Evolutionary conservation across 2,329 filamentous ascomycete species (phyloP), one percentile per base, ranked within the genome.

Genomic region (Harringtonia lauricola): DNA sequence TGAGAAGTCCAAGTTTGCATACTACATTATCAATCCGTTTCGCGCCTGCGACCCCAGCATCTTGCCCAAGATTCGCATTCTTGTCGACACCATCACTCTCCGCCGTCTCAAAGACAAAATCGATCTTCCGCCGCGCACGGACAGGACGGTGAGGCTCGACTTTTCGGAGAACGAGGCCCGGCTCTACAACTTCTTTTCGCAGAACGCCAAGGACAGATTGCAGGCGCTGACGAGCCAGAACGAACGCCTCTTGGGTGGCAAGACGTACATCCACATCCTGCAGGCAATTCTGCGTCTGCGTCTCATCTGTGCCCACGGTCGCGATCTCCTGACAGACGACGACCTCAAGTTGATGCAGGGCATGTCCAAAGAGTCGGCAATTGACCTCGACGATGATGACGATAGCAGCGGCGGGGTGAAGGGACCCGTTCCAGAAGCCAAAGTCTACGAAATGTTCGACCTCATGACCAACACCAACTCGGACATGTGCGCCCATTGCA

Each of bases 1-100:
- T 48, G 82, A 90, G 39, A 76, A 78, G 43, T 67, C 69, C 42
- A 79, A 79, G 41, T 98, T 95, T 58, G 74, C 79, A 5, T 77
- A 85, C 45, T 79, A 84, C 58, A 92, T 98, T 45, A 74, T 92
- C 29, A 73, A 77, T 30, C 88, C 88, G 0, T 94, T 95, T 68
- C 95, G 94, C 62, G 75, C 76, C 19, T 90, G 85, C 35, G 86
- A 95, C 54, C 79, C 86, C 0, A 81, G 85, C 35, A 88, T 94
- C 39, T 72, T 96, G 2, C 79, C 83, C 4, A 92, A 89, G 57
- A 70, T 98, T 28, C 84, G 90, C 26, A 72, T 95, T 12, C 74
- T 98, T 1, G 89, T 98, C 9, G 86, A 95, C 57, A 92, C 86
- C n/a, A 84, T 98, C 51, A 96, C 92, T 0, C 70, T 98, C 10